Evolutionary conservation across 331 rosid species (phyloP).

Genomic region (Pyrus hybrid): DNA sequence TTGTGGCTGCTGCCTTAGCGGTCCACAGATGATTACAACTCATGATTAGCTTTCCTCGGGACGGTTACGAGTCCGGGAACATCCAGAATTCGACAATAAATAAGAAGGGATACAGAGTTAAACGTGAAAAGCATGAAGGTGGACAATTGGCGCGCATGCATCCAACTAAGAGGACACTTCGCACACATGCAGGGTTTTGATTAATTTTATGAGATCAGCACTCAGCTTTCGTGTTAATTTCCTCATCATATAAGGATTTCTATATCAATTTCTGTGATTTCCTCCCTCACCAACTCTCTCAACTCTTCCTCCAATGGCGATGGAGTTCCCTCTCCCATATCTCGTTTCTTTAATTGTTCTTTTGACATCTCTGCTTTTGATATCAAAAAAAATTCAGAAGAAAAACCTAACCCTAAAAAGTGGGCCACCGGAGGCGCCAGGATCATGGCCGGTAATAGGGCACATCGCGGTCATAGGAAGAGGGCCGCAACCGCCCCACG

Average conservation of each 20-base stretch:
- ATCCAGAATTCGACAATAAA: no score
- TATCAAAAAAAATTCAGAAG: neutral
- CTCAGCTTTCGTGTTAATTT: no score
- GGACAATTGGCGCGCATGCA: neutral
- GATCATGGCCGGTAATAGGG: conserved; percentile 46
- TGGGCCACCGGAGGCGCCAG: conserved; percentile 23
- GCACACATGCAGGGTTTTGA: neutral
- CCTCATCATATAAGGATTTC: neutral
- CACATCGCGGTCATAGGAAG: conserved; percentile 23
- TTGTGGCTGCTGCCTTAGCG: no score
- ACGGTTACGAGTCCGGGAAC: no score
- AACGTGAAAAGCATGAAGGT: neutral
- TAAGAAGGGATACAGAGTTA: neutral
- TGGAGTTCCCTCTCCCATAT: neutral
- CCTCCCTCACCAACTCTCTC: neutral
- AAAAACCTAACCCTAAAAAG: neutral
- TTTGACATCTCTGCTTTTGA: neutral
- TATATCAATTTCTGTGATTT: neutral
- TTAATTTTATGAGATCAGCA: no score
- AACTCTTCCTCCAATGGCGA: neutral
- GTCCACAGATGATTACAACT: no score
- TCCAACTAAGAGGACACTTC: neutral
- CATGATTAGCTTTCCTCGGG: no score
- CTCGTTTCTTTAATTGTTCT: neutral
- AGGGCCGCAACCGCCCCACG: conserved; percentile 7